Conservation (phyloP, 2,329 filamentous ascomycete genomes). For the Madurella mycetomatis region DNA sequence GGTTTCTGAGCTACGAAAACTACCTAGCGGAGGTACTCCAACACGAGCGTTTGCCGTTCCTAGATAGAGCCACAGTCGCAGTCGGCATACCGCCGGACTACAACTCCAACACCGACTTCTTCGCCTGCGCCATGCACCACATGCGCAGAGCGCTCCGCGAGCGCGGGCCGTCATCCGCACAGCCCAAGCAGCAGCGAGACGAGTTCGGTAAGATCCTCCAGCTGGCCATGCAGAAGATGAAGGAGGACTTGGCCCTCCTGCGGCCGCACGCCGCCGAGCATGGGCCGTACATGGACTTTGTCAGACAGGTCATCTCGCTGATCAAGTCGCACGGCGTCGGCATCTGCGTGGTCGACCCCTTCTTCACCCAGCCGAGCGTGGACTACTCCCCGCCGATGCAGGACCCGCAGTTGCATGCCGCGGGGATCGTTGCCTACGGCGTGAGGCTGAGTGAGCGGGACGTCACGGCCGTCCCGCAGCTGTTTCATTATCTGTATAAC, state of each 20-base stretch:
- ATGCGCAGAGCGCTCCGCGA: slow-evolving; percentile 48
- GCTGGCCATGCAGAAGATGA: slow-evolving; percentile 51
- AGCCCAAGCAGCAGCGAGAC: slow-evolving; percentile 35
- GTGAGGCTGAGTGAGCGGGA: slow-evolving; percentile 52
- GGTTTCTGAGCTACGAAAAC: slow-evolving; percentile 45
- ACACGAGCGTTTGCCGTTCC: slow-evolving; percentile 38
- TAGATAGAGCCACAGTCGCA: slow-evolving; percentile 38
- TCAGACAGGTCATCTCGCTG: slow-evolving; percentile 48
- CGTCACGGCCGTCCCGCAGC: slow-evolving; percentile 40
- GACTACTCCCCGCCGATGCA: slow-evolving; percentile 53
- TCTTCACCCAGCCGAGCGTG: slow-evolving; percentile 52
- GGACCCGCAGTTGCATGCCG: slow-evolving; percentile 54
- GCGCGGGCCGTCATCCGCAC: slow-evolving; percentile 28
- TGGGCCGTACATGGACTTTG: slow-evolving; percentile 45
- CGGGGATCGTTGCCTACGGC: slow-evolving; percentile 53
- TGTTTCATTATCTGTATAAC: slow-evolving; percentile 55
- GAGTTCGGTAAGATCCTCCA: slow-evolving; percentile 43
- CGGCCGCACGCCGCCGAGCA: slow-evolving; percentile 39
- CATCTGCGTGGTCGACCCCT: slow-evolving; percentile 50
- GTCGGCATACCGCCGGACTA: slow-evolving; percentile 43
- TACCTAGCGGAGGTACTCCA: slow-evolving; percentile 45
- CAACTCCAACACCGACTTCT: slow-evolving; percentile 44
- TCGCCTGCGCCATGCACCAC: slow-evolving; percentile 44
- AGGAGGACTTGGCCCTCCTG: slow-evolving; percentile 42
- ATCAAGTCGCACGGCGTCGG: slow-evolving; percentile 52